A percentile compares a stretch with the other conserved stretches of the same genome.
phyloP scores from a whole-genome alignment of 768 basidiomycete genomes.

The Agrocybe praecox region DNA sequence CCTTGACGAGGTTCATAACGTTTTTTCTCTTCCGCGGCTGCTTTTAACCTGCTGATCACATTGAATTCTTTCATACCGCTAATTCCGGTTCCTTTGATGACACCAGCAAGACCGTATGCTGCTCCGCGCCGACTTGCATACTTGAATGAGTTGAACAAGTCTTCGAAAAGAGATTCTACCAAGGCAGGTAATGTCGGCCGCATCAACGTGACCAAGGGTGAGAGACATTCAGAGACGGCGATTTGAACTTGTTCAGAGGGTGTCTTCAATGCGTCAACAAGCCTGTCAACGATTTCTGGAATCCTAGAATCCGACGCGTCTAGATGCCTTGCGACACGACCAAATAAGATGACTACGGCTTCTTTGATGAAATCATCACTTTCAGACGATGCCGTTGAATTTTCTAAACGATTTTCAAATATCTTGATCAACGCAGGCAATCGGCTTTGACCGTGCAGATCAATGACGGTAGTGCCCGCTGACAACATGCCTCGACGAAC shows the following conservation, averaged over 20 bases:
- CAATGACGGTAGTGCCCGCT: constrained; percentile 81
- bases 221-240: constrained; percentile 94
- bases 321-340: constrained; percentile 88
- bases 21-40: constrained; percentile 89
- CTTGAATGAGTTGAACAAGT: constrained; percentile 77
- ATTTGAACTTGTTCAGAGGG: constrained; percentile 96
- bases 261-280: constrained; percentile 89
- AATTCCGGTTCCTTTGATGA: constrained; percentile 90
- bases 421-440: constrained; percentile 75
- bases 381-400: constrained; percentile 60
- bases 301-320: constrained; percentile 76
- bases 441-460: constrained; percentile 73
- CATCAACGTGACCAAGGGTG: constrained; percentile 80
- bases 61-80: constrained; percentile 83
- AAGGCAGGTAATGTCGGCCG: constrained; percentile 58
- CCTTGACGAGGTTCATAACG: constrained; percentile 87
- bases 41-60: constrained; percentile 70
- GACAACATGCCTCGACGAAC: constrained; percentile 89
- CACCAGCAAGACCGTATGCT: constrained; percentile 93
- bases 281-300: constrained; percentile 77
- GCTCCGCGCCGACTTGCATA: constrained; percentile 97
- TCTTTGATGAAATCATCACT: constrained; percentile 90
- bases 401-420: constrained; percentile 78
- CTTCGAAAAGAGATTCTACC: constrained; percentile 76
- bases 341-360: constrained; percentile 92